These are phyloP conservation scores for Lachancea lanzarotensis DNA, from an alignment of 805 yeast genomes.

Conservation along the genomic window DNA sequence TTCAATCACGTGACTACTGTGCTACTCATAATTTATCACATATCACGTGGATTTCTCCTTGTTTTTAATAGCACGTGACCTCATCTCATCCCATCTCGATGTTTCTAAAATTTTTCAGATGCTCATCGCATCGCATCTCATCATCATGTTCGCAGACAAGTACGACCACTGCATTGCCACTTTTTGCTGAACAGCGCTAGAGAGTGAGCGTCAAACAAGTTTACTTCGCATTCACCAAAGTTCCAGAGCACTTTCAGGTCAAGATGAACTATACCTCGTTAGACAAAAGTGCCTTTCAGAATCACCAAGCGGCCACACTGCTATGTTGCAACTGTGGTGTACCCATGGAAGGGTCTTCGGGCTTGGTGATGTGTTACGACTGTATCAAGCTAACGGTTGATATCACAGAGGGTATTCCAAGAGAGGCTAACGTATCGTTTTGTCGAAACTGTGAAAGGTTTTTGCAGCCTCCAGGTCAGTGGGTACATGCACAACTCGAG, in stretches of 20 bases:
- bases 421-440: conserved; percentile 88
- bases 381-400: conserved; percentile 92
- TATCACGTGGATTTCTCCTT: too few relatives aligned
- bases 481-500: conserved; percentile 88
- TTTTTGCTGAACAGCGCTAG: background rate
- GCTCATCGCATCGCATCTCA: conserved; percentile 17
- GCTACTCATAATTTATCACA: background rate
- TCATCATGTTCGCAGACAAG: background rate
- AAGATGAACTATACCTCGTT: conserved; percentile 35
- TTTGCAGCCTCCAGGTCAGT: conserved; percentile 88
- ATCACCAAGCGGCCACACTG: conserved; percentile 62
- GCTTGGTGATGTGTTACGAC: conserved; percentile 93
- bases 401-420: conserved; percentile 88
- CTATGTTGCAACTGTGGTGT: conserved; percentile 98
- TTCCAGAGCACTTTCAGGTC: background rate
- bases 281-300: conserved; percentile 32
- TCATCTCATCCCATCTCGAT: too few relatives aligned
- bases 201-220: background rate
- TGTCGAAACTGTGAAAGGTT: conserved; percentile 97
- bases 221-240: background rate
- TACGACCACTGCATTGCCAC: background rate
- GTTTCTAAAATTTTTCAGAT: conserved; percentile 15
- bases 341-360: conserved; percentile 93
- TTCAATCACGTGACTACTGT: background rate
- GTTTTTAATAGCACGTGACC: too few relatives aligned